Percentiles rank a stretch among this genome's conserved stretches.
Conservation (phyloP, 805 yeast genomes). For the Schwanniomyces vanrijiae region DNA sequence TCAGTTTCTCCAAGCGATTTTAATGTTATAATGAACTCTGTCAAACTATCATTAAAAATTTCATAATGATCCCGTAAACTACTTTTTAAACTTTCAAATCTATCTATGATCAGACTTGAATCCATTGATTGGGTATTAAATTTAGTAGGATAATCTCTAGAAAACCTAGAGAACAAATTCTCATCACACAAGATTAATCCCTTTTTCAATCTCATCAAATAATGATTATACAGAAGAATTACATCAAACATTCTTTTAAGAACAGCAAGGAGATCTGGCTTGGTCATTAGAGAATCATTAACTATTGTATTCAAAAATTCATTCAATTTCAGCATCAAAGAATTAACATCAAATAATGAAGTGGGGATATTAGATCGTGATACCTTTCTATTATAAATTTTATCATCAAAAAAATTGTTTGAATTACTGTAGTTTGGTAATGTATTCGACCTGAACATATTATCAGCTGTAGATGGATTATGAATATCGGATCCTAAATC, state of each 20-base stretch:
- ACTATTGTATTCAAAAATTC: constrained; percentile 61
- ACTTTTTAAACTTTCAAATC: constrained; percentile 41
- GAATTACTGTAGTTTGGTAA: constrained; percentile 11
- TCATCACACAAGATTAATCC: constrained; percentile 50
- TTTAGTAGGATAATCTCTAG: constrained; percentile 33
- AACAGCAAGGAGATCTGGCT: constrained; percentile 49
- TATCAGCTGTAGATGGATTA: not conserved
- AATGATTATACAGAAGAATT: constrained; percentile 48
- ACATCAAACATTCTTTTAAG: constrained; percentile 47
- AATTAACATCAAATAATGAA: constrained; percentile 12
- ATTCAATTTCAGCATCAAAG: constrained; percentile 34
- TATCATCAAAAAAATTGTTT: constrained; percentile 20
- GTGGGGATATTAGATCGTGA: not conserved
- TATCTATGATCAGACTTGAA: constrained; percentile 34
- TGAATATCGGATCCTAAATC: constrained; percentile 12
- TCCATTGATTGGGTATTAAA: constrained; percentile 40
- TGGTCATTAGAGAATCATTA: constrained; percentile 66
- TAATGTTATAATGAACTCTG: constrained; percentile 47
- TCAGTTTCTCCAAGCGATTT: constrained; percentile 51
- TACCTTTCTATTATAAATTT: constrained; percentile 6
- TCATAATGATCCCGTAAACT: constrained; percentile 44
- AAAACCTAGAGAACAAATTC: constrained; percentile 42
- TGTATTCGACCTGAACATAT: constrained; percentile 1
- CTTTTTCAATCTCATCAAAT: constrained; percentile 53
- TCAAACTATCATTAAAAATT: constrained; percentile 44